Base-by-base conservation (phyloP, 345 rosid genomes). In the Kandelia obovata region DNA sequence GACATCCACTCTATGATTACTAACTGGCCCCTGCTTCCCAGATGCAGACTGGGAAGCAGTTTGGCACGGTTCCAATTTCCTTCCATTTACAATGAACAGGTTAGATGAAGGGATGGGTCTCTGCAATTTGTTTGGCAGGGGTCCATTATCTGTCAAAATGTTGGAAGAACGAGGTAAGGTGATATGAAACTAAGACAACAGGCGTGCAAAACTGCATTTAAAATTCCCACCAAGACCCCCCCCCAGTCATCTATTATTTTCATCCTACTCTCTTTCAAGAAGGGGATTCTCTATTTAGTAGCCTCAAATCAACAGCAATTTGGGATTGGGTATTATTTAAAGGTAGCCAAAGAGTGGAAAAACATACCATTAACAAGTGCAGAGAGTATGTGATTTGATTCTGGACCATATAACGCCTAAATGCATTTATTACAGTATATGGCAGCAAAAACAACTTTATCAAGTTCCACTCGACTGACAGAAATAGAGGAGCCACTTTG, bases 401-500 rank as follows among this genome's bases (percentile, higher is more conserved):
- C 49, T 35, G 31, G 56, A 69, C 56, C 69, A 62, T 53, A 65
- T 47, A 77, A 61, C 34, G n/a, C 68, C 49, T 39, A 58, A 60
- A 69, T 23, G 27, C 63, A 56, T 61, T 2, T 62, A 71, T 31
- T 60, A 49, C 26, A 32, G 19, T 21, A 35, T 26, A 11, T 64
- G 7, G 57, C 34, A 3, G 58, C 53, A 59, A 63, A 32, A 27
- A 62, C 47, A 76, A 46, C 53, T 46, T 46, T 9, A 67, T 6
- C 39, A 26, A 65, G 69, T 78, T 67, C 71, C 74, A 75, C 56
- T 60, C 65, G 75, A 51, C 69, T 53, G 46, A 73, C 4, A 66
- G 59, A 66, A 51, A 65, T 43, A 66, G 35, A 76, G 55, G 65
- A 49, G 63, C 73, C 43, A 58, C 65, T 68, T 65, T 32, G 66